phyloP scores from a whole-genome alignment of 163 green algal species.

The Scenedesmus sp. region DNA sequence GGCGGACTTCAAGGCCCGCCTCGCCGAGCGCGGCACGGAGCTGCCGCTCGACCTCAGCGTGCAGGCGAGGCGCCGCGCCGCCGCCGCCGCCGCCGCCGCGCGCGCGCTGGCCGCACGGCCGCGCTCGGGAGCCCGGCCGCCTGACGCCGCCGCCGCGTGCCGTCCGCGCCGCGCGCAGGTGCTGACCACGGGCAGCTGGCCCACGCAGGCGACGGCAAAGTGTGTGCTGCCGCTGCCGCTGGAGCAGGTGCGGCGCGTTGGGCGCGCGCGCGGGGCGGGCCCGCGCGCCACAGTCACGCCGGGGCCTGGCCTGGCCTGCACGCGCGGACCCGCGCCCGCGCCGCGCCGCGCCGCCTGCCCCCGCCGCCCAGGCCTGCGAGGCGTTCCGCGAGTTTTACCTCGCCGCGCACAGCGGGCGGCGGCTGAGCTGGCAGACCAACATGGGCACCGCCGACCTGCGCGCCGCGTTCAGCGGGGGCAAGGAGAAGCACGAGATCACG shows the following conservation, averaged over 20 bases:
- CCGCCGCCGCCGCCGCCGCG: background rate
- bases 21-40: slow-evolving; percentile 65
- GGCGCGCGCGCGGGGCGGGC: no score
- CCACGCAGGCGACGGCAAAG: slow-evolving; percentile 70
- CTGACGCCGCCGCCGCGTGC: no score
- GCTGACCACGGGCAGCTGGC: slow-evolving; percentile 98
- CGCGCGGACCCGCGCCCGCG: background rate
- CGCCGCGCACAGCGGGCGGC: slow-evolving; percentile 84
- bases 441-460: slow-evolving; percentile 91
- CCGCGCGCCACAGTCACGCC: no score
- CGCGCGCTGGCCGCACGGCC: no score
- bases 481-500: slow-evolving; percentile 60
- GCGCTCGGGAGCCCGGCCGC: no score
- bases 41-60: slow-evolving; percentile 91
- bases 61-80: slow-evolving; percentile 60
- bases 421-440: slow-evolving; percentile 95
- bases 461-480: slow-evolving; percentile 47
- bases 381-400: slow-evolving; percentile 87
- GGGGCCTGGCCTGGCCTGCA: no score
- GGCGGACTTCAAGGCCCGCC: slow-evolving; percentile 77
- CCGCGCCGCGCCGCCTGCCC: no score
- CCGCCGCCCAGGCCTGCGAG: slow-evolving; percentile 54
- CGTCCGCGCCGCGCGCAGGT: slow-evolving; percentile 67
- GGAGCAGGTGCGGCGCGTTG: no score
- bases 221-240: slow-evolving; percentile 87